phyloP scores from a whole-genome alignment of 2,329 filamentous ascomycete species.

The Leptoxyphium fumago region DNA sequence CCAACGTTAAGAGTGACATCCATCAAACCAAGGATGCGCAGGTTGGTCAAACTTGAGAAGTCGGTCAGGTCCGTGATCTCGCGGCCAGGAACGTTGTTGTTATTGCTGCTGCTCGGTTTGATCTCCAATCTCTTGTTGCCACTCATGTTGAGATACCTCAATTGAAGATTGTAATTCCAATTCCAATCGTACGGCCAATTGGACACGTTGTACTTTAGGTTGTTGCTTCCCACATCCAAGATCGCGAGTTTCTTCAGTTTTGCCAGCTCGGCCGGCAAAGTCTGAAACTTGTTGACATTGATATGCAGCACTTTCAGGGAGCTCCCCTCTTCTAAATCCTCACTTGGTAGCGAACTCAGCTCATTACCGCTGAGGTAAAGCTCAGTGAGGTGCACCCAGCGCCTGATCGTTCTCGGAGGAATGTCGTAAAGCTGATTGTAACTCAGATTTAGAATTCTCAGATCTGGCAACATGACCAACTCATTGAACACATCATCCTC shows the following conservation, averaged over 20 bases:
- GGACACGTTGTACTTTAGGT: slow-evolving; percentile 93
- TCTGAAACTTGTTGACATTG: slow-evolving; percentile 96
- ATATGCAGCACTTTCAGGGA: slow-evolving; percentile 82
- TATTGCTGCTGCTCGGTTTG: slow-evolving; percentile 42
- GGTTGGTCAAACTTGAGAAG: slow-evolving; percentile 69
- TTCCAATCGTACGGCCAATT: slow-evolving; percentile 99
- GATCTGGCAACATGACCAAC: slow-evolving; percentile 63
- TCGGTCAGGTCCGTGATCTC: slow-evolving; percentile 67
- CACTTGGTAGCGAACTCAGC: slow-evolving; percentile 75
- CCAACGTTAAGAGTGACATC: slow-evolving; percentile 91
- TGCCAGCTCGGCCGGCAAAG: slow-evolving; percentile 84
- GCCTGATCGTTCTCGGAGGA: slow-evolving; percentile 72
- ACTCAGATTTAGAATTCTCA: slow-evolving; percentile 80
- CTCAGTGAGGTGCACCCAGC: slow-evolving; percentile 81
- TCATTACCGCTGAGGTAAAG: slow-evolving; percentile 93
- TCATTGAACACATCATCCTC: slow-evolving; percentile 94
- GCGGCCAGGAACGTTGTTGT: slow-evolving; percentile 33
- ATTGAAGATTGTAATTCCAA: slow-evolving; percentile 94
- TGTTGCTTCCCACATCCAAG: slow-evolving; percentile 88
- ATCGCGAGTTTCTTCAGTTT: slow-evolving; percentile 85
- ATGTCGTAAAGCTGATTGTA: slow-evolving; percentile 93
- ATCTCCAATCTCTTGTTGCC: slow-evolving; percentile 96
- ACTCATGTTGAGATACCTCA: slow-evolving; percentile 89
- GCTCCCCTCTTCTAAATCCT: slow-evolving; percentile 83
- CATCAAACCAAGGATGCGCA: slow-evolving; percentile 87